Evolutionary conservation across 352 stramenopile species (phyloP), one percentile per base, ranked within the genome.

Genomic region (Pythium plurisporium): DNA sequence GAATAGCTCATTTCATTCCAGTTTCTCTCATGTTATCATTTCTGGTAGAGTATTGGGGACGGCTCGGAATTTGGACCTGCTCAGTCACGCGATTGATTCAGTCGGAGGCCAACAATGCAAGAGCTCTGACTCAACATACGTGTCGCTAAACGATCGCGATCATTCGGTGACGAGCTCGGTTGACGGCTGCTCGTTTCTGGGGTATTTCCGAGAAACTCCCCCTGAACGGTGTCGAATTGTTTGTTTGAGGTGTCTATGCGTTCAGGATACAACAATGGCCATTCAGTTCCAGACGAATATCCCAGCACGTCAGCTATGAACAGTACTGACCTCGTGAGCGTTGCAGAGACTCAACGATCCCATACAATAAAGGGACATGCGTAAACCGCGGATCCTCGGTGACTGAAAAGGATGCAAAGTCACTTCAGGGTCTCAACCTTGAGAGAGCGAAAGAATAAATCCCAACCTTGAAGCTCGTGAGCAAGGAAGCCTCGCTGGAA

Each of bases 351-450:
- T 66, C 64, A 3, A 95, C 57, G 46, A 96, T 86, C 40, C 80
- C 87, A 67, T 96, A 96, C 12, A 96, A 62, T 34, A 96, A 65
- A 29, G 87, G 88, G 1, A 94, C 69, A 57, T 91, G 77, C 6
- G 37, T 67, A 55, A 85, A 88, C n/a, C 70, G 67, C 8, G 74
- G 67, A 31, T 91, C 81, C 46, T 91, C 75, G 12, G 67, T 51
- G 27, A 93, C 82, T 90, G 51, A 5, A 38, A 4, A 17, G 36
- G 36, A 43, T 43, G 36, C 12, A 36, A 36, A 12, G 12, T n/a
- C n/a, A n/a, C n/a, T n/a, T n/a, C n/a, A n/a, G n/a, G n/a, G n/a
- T n/a, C n/a, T n/a, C n/a, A n/a, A n/a, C n/a, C n/a, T n/a, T n/a
- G n/a, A n/a, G n/a, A n/a, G n/a, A n/a, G n/a, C n/a, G n/a, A n/a